These are phyloP conservation scores for Thalassiosira ordinaria DNA, from an alignment of 352 stramenopile genomes.

Conservation along the genomic window DNA sequence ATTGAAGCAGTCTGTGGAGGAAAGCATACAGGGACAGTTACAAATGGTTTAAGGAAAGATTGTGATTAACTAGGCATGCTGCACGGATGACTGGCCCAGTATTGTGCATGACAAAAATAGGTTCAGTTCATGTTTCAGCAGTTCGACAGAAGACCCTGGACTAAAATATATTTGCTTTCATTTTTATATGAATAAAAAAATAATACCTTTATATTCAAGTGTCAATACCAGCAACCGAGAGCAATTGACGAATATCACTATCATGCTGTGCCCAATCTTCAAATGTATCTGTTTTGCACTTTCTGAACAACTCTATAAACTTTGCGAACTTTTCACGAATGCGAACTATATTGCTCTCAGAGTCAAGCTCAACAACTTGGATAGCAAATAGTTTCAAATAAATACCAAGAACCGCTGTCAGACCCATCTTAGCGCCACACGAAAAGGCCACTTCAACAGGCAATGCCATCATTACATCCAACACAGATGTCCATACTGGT, in stretches of 20 bases:
- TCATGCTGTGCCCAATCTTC: constrained; percentile 51
- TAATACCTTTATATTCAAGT: neutral
- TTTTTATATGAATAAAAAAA: too few relatives aligned
- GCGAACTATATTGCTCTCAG: constrained; percentile 47
- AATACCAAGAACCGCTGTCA: constrained; percentile 55
- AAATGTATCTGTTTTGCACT: constrained; percentile 44
- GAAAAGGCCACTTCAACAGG: constrained; percentile 67
- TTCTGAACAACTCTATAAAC: constrained; percentile 59
- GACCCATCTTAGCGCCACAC: constrained; percentile 61
- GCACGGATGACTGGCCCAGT: too few relatives aligned
- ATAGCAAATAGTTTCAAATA: constrained; percentile 71
- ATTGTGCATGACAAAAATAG: too few relatives aligned
- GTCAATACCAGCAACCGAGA: constrained; percentile 11
- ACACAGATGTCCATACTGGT: constrained; percentile 62
- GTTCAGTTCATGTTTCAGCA: too few relatives aligned
- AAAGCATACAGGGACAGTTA: too few relatives aligned
- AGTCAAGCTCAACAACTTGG: constrained; percentile 60
- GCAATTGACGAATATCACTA: constrained; percentile 5
- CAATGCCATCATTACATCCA: constrained; percentile 66
- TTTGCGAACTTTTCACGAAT: constrained; percentile 53
- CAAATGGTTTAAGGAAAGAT: too few relatives aligned
- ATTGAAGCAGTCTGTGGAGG: too few relatives aligned
- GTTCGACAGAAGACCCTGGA: too few relatives aligned
- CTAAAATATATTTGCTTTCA: too few relatives aligned
- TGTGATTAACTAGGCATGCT: too few relatives aligned